phyloP scores from a whole-genome alignment of 805 yeast genomes.

The Metschnikowia peoriensis region DNA sequence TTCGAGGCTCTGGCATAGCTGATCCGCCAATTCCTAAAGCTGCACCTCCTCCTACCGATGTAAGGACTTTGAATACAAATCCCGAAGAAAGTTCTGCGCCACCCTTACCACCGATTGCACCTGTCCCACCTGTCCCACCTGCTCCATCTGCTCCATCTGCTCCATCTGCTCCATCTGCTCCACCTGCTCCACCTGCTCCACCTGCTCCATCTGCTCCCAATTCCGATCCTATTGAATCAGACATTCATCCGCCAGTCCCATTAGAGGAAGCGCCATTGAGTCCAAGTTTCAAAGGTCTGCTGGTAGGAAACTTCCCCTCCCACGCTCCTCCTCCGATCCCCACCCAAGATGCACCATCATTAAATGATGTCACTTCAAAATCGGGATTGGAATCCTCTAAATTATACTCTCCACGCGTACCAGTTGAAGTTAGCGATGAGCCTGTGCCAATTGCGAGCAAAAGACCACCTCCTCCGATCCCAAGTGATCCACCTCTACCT shows the following conservation, averaged over 20 bases:
- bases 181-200: conserved; percentile 11
- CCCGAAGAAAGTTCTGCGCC: background rate
- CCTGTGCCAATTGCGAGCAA: conserved; percentile 7
- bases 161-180: background rate
- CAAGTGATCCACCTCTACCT: conserved; percentile 2
- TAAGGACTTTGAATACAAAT: background rate
- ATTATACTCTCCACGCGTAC: background rate
- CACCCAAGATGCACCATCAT: conserved; percentile 4
- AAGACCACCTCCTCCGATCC: conserved; percentile 12
- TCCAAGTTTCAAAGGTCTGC: conserved; percentile 2
- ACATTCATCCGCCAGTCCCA: conserved; percentile 17
- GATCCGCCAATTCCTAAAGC: background rate
- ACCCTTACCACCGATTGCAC: background rate
- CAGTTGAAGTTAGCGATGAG: background rate
- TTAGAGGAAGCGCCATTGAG: conserved; percentile 9
- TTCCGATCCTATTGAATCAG: conserved; percentile 5
- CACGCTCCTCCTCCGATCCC: conserved; percentile 13
- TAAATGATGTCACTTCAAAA: background rate
- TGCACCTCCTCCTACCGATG: background rate
- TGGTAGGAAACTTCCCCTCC: conserved; percentile 1
- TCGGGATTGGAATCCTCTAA: conserved; percentile 9
- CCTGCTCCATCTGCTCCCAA: conserved; percentile 9
- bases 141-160: background rate
- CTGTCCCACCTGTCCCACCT: background rate
- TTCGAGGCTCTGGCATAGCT: background rate